Base-by-base conservation (phyloP, 2,329 filamentous ascomycete species). In the Ophiostoma ips region DNA sequence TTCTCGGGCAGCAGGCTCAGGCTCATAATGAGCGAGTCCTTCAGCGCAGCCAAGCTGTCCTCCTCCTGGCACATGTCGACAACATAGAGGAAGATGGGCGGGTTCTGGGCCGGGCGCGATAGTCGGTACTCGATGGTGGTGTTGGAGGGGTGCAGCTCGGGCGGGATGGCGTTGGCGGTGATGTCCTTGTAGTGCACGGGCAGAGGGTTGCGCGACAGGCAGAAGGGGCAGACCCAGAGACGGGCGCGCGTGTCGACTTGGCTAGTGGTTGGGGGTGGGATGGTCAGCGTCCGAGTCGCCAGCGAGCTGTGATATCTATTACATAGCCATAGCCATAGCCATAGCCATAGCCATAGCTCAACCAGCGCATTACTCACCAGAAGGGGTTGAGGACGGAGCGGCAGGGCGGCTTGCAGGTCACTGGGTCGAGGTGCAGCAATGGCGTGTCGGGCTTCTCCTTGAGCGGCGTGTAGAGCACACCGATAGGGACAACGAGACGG, bases 311-410 rank as follows among this genome's bases (percentile, higher is more conserved):
- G n/a, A n/a, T n/a, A n/a, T n/a, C n/a, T n/a, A n/a, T n/a, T n/a
- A n/a, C n/a, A n/a, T n/a, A n/a, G n/a, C n/a, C n/a, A n/a, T n/a
- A n/a, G n/a, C n/a, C n/a, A n/a, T n/a, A n/a, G n/a, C n/a, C n/a
- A n/a, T n/a, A n/a, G n/a, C n/a, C n/a, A n/a, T n/a, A n/a, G n/a
- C n/a, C n/a, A n/a, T n/a, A n/a, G n/a, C n/a, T n/a, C n/a, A n/a
- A n/a, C n/a, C n/a, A n/a, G 5, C 21, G 24, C 18, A 13, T 3
- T 11, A 61, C 78, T 62, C 75, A 94, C 88, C 90, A 95, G 73
- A 89, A 96, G 41, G 92, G 92, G 65, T 98, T 98, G 65, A 98
- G 74, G 35, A 96, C 88, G 50, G 90, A 90, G 66, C 89, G 84
- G 68, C 92, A 98, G 55, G 92, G 92, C 64, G 85, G 79, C 69